Conservation (phyloP, 305 asterid species). For the Fraxinus baroniana region DNA sequence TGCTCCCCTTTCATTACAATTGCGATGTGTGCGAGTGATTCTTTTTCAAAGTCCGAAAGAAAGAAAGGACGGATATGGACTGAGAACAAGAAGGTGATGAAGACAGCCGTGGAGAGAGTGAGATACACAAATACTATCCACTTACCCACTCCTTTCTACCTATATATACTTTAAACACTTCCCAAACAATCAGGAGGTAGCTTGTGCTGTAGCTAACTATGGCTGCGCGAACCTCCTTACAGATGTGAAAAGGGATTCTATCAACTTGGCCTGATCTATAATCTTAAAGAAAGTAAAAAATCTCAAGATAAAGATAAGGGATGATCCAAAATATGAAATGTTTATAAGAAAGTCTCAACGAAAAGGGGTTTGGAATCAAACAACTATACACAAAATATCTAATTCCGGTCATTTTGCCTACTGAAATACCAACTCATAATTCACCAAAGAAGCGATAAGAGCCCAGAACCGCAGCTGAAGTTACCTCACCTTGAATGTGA, state of each 20-base stretch:
- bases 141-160: no score
- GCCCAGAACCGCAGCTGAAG: conserved; percentile 3
- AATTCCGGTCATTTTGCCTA: conserved; percentile 19
- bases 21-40: background rate
- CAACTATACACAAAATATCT: conserved; percentile 13
- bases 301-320: background rate
- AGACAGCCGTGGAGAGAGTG: background rate
- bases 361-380: background rate
- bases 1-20: background rate
- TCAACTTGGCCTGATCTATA: background rate
- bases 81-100: background rate
- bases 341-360: background rate
- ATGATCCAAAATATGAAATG: background rate
- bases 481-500: background rate
- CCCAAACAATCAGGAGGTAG: no score
- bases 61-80: no score
- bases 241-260: background rate
- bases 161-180: background rate
- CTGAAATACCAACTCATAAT: conserved; percentile 9
- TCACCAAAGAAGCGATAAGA: background rate
- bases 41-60: background rate
- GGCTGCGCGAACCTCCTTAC: background rate
- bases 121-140: no score
- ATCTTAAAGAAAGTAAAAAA: background rate
- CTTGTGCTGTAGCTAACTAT: no score